Evolutionary conservation across 148 eudicot species (phyloP).

Genomic region (Rhododendron ferrugineum): DNA sequence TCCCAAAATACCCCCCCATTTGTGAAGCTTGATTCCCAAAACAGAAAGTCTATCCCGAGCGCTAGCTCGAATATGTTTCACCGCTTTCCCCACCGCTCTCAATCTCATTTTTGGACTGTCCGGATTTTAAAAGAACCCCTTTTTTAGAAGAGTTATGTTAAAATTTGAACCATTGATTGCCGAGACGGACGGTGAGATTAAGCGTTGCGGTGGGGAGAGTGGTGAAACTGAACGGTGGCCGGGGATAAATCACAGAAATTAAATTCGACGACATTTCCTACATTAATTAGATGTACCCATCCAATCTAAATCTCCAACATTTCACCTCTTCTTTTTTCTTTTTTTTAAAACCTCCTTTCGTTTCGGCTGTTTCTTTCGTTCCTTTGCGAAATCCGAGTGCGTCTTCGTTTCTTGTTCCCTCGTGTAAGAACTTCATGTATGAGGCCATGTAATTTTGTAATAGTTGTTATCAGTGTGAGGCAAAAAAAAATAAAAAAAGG

Average conservation of each 20-base stretch:
- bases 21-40: slow-evolving; percentile 20
- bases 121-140: too few relatives aligned
- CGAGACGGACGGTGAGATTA: too few relatives aligned
- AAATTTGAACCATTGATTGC: too few relatives aligned
- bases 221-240: too few relatives aligned
- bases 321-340: neutral
- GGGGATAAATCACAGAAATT: too few relatives aligned
- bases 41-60: neutral
- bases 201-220: too few relatives aligned
- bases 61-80: too few relatives aligned
- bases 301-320: neutral
- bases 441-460: neutral
- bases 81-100: too few relatives aligned
- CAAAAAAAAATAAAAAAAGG: neutral
- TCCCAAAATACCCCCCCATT: slow-evolving; percentile 63
- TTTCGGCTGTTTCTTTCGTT: neutral
- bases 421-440: neutral
- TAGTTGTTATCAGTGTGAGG: neutral
- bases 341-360: neutral
- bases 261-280: slow-evolving; percentile 60
- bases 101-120: too few relatives aligned
- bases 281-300: slow-evolving; percentile 7
- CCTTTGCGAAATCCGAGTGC: neutral
- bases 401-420: neutral
- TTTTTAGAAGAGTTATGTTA: too few relatives aligned